These are phyloP conservation scores for Vitis hybrid DNA, from an alignment of 177 flowering plant species.

Conservation along the genomic window DNA sequence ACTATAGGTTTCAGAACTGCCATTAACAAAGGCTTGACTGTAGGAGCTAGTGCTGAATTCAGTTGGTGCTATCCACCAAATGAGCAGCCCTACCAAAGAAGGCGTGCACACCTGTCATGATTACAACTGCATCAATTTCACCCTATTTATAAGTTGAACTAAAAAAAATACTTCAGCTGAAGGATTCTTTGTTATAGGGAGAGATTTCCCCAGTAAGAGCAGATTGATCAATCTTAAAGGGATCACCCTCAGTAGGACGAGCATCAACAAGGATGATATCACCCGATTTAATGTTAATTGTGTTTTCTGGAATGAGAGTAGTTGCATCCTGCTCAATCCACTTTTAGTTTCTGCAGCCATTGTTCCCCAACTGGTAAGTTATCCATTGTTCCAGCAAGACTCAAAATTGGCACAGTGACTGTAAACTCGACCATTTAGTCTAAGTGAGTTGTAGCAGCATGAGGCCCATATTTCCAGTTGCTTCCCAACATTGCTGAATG, in stretches of 20 bases:
- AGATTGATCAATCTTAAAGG: constrained; percentile 89
- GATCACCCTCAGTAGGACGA: constrained; percentile 83
- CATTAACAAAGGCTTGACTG: too few relatives aligned
- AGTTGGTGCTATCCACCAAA: constrained; percentile 91
- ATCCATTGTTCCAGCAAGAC: too few relatives aligned
- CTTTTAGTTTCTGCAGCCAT: too few relatives aligned
- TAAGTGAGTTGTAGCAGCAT: too few relatives aligned
- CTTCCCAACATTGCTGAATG: too few relatives aligned
- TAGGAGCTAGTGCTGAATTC: constrained; percentile 66
- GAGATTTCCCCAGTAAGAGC: constrained; percentile 93
- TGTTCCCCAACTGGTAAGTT: too few relatives aligned
- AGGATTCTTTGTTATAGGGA: constrained; percentile 88
- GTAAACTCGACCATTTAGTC: too few relatives aligned
- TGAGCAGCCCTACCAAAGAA: constrained; percentile 99
- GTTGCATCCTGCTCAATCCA: constrained; percentile 84
- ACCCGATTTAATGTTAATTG: constrained; percentile 74
- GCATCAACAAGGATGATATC: constrained; percentile 85
- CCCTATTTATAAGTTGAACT: constrained; percentile 98
- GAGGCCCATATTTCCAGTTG: too few relatives aligned
- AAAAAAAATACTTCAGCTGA: constrained; percentile 77
- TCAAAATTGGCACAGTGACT: too few relatives aligned
- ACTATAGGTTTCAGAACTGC: too few relatives aligned
- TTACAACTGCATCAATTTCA: constrained; percentile 93
- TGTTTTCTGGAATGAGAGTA: constrained; percentile 74
- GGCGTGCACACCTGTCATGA: constrained; percentile 95